These are phyloP conservation scores for Cadophora gregata DNA, from an alignment of 2,329 filamentous ascomycete genomes.

Conservation along the genomic window DNA sequence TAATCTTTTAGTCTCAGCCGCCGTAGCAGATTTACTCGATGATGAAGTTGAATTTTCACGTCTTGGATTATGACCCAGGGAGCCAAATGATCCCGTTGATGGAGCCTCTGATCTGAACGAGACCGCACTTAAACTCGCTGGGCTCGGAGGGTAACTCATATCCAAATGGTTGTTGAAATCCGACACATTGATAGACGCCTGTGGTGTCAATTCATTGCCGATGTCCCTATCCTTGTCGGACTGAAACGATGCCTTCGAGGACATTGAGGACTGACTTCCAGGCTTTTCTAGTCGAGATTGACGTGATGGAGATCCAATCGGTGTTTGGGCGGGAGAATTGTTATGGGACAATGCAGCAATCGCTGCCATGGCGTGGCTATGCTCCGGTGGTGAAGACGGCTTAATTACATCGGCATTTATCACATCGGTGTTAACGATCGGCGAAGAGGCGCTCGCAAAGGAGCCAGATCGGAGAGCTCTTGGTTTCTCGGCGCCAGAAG, in stretches of 20 bases:
- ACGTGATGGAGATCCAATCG: conserved; percentile 51
- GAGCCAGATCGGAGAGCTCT: conserved; percentile 65
- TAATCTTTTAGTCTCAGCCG: conserved; percentile 51
- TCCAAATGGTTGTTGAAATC: conserved; percentile 25
- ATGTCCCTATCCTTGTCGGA: conserved; percentile 47
- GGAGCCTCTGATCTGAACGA: conserved; percentile 51
- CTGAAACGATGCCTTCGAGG: conserved; percentile 51
- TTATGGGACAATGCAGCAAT: conserved; percentile 66
- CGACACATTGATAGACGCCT: conserved; percentile 31
- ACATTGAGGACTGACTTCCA: conserved; percentile 57
- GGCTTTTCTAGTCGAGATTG: conserved; percentile 48
- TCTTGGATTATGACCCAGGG: conserved; percentile 44
- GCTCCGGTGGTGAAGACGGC: conserved; percentile 58
- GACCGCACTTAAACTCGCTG: conserved; percentile 44
- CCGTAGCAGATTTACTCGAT: conserved; percentile 38
- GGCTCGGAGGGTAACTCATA: conserved; percentile 40
- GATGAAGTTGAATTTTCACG: conserved; percentile 46
- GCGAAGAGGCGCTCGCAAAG: conserved; percentile 66
- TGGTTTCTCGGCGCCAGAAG: conserved; percentile 51
- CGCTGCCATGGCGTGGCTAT: conserved; percentile 70
- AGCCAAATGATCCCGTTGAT: conserved; percentile 50
- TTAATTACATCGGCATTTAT: conserved; percentile 70
- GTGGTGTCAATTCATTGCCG: conserved; percentile 44
- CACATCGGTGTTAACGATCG: conserved; percentile 70
- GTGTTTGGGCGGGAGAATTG: conserved; percentile 56